Evolutionary conservation across 2,329 filamentous ascomycete species (phyloP).

Genomic region (Cordyceps tenuipes): DNA sequence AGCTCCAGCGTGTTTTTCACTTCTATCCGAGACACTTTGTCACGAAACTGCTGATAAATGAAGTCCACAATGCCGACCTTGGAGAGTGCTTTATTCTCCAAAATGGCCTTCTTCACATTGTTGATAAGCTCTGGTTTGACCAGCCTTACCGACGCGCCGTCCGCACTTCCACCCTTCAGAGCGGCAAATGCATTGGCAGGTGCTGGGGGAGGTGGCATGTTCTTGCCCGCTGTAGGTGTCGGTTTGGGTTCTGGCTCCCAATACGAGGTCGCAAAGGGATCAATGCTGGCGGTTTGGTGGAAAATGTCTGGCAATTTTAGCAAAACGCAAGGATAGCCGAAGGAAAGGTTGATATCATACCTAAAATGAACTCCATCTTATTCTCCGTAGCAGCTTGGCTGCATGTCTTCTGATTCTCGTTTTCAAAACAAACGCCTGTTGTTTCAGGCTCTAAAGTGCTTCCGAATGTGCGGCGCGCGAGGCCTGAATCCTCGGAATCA

Average conservation of each 20-base stretch:
- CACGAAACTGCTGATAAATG: slow-evolving; percentile 30
- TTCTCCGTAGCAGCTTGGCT: slow-evolving; percentile 48
- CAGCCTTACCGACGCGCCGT: slow-evolving; percentile 20
- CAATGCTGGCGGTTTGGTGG: slow-evolving; percentile 50
- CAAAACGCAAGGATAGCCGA: neutral
- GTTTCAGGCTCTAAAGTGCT: slow-evolving; percentile 67
- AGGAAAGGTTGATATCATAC: slow-evolving; percentile 36
- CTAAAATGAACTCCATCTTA: slow-evolving; percentile 66
- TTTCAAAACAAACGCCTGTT: slow-evolving; percentile 80
- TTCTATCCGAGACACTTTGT: slow-evolving; percentile 28
- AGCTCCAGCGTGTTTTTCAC: slow-evolving; percentile 35
- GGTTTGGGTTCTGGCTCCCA: slow-evolving; percentile 50
- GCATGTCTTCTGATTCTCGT: slow-evolving; percentile 38
- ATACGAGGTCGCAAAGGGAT: slow-evolving; percentile 77
- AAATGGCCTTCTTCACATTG: slow-evolving; percentile 33
- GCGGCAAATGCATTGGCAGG: slow-evolving; percentile 31
- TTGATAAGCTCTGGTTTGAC: slow-evolving; percentile 32
- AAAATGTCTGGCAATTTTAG: slow-evolving; percentile 14
- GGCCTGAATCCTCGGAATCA: slow-evolving; percentile 64
- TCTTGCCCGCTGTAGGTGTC: slow-evolving; percentile 8
- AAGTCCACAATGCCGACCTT: slow-evolving; percentile 34
- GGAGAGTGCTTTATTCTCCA: slow-evolving; percentile 31
- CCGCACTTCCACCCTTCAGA: slow-evolving; percentile 17
- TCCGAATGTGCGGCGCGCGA: slow-evolving; percentile 48
- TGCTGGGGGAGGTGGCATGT: slow-evolving; percentile 26